phyloP scores from a whole-genome alignment of 2,329 filamentous ascomycete species.

The Calonectria hongkongensis region DNA sequence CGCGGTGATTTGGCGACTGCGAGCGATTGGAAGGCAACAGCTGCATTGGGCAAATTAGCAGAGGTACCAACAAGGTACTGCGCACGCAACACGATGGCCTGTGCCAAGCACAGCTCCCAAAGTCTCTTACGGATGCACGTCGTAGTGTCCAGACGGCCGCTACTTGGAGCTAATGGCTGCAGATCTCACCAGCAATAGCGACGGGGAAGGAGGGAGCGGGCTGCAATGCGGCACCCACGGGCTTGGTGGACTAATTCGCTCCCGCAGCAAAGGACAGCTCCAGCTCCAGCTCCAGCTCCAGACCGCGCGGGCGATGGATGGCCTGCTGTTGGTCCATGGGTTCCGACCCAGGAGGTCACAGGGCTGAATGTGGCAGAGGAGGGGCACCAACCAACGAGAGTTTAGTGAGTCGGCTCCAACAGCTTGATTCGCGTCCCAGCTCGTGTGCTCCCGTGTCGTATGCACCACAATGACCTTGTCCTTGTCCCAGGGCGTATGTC shows the following conservation, averaged over 20 bases:
- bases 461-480: conserved; percentile 19
- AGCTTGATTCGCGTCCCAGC: conserved; percentile 18
- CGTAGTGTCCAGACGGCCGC: conserved; percentile 27
- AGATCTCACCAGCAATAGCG: conserved; percentile 32
- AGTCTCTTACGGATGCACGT: conserved; percentile 28
- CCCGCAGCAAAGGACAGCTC: conserved; percentile 18
- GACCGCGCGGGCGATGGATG: conserved; percentile 4
- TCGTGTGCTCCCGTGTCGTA: conserved; percentile 11
- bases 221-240: conserved; percentile 32
- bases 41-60: conserved; percentile 24
- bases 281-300: conserved; percentile 15
- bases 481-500: conserved; percentile 17
- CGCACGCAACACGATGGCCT: conserved; percentile 15
- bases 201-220: conserved; percentile 24
- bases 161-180: conserved; percentile 39
- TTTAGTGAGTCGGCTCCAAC: conserved; percentile 8
- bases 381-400: conserved; percentile 20
- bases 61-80: conserved; percentile 28
- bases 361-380: conserved; percentile 26
- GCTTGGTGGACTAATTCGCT: conserved; percentile 10
- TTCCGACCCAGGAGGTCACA: conserved; percentile 18
- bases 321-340: neutral
- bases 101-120: conserved; percentile 32
- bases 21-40: neutral
- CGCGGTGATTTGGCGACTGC: conserved; percentile 13